phyloP scores from a whole-genome alignment of 148 eudicot species.

The Amaranthus cruentus region DNA sequence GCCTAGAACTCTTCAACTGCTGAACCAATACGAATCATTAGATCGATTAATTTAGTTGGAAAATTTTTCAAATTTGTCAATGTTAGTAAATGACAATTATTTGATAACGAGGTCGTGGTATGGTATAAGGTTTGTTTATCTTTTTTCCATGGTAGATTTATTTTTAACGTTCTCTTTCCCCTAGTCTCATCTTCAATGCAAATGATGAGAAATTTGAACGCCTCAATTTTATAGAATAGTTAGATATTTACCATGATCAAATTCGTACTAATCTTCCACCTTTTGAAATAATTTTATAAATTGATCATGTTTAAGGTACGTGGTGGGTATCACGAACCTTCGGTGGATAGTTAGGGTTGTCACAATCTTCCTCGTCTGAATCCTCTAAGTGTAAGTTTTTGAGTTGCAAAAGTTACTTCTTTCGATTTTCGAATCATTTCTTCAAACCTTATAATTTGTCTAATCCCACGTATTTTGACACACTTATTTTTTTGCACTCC shows the following conservation, averaged over 20 bases:
- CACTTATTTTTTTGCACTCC: conserved; percentile 8
- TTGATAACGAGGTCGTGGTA: neutral
- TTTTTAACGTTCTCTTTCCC: conserved; percentile 27
- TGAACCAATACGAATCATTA: conserved; percentile 6
- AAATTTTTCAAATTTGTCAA: conserved; percentile 15
- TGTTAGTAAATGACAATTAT: neutral
- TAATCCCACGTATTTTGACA: conserved; percentile 47
- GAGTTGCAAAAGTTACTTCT: conserved; percentile 31
- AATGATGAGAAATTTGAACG: conserved; percentile 70
- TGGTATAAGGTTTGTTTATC: too few species aligned
- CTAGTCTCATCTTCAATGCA: conserved; percentile 49
- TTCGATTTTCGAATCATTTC: conserved; percentile 67
- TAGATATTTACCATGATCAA: conserved; percentile 65
- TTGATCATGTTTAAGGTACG: conserved; percentile 55
- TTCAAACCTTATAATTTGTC: conserved; percentile 65
- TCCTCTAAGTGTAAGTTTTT: conserved; percentile 28
- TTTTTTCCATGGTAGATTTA: neutral
- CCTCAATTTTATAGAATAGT: conserved; percentile 87
- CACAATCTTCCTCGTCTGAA: conserved; percentile 65
- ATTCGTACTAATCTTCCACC: conserved; percentile 87
- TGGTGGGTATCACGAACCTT: conserved; percentile 79
- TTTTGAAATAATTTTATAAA: conserved; percentile 74
- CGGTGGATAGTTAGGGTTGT: conserved; percentile 63
- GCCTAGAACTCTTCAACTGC: conserved; percentile 16
- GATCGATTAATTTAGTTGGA: conserved; percentile 36